Evolutionary conservation across 2,329 filamentous ascomycete genomes (phyloP), one percentile per base, ranked within the genome.

Genomic region (Penicillium fuscoglaucum): DNA sequence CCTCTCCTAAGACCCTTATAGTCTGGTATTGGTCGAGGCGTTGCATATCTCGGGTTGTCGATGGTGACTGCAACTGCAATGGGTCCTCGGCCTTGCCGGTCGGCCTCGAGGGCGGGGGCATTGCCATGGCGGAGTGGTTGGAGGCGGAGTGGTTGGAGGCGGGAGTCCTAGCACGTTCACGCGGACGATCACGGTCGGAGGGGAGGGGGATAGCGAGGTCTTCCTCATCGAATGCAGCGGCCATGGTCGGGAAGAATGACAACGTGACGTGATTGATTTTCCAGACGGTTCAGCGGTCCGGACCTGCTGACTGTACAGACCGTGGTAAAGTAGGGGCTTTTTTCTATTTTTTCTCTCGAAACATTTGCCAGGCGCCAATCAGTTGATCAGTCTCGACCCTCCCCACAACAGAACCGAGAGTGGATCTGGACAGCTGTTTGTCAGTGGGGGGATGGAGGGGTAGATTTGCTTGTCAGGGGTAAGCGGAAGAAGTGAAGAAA

Each of bases 21-120:
- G 97, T 88, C 69, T 90, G 90, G 80, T 99, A 99, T 76, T 93
- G 90, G 65, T 92, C 92, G 70, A 98, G 87, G 66, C 93, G 87
- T 80, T 93, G 90, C 79, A 90, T 91, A 63, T 87, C 85, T 79
- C 79, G 76, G 66, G 72, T 79, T 66, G 77, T 81, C 61, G 72
- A 74, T 40, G 76, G 78, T 59, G 77, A 80, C 73, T 80, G 77
- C 63, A 63, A 80, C 73, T 80, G 77, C 63, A 63, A 70, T 24
- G 61, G 54, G 46, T 65, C 58, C 37, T 72, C 73, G 54, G 46
- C 53, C 61, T 67, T 68, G 53, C 68, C 70, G 67, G 68, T 67
- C 55, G 73, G 71, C 49, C 71, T 72, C 37, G 71, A 62, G 55
- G 72, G 43, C 43, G 43, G 70, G 43, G 74, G 72, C 73, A 75